phyloP scores from a whole-genome alignment of 2,329 filamentous ascomycete genomes.

The Microsporum ferrugineum region DNA sequence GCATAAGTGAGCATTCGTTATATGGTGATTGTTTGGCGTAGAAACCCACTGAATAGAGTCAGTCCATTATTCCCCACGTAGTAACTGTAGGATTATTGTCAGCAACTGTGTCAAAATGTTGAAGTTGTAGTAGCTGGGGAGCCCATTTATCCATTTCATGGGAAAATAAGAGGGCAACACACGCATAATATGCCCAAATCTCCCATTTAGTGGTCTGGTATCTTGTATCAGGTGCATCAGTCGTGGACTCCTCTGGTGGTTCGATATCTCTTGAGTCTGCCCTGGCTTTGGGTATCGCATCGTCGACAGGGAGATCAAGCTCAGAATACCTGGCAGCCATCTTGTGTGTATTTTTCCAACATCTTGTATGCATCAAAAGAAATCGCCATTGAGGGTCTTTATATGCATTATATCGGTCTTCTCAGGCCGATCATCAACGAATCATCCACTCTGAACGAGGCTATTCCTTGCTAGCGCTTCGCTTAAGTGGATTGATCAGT shows the following conservation, averaged over 20 bases:
- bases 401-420: neutral
- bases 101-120: neutral
- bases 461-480: neutral
- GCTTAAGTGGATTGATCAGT: neutral
- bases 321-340: neutral
- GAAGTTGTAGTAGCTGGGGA: constrained; percentile 12
- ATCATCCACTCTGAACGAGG: neutral
- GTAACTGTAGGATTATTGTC: constrained; percentile 34
- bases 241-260: constrained; percentile 29
- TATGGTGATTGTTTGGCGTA: neutral
- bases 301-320: neutral
- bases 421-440: neutral
- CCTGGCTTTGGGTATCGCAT: neutral
- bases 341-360: neutral
- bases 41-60: constrained; percentile 43
- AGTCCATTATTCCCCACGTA: constrained; percentile 57
- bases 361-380: neutral
- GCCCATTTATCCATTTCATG: constrained; percentile 6
- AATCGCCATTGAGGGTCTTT: neutral
- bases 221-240: constrained; percentile 40
- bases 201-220: constrained; percentile 44
- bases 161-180: constrained; percentile 17
- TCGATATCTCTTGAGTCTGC: neutral
- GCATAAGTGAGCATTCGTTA: neutral
- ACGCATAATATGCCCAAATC: constrained; percentile 47